A percentile compares a stretch with the other conserved stretches of the same genome.
Conservation (phyloP, 1,284 basidiomycete species). For the Austroboletus olivaceoglutinosus region DNA sequence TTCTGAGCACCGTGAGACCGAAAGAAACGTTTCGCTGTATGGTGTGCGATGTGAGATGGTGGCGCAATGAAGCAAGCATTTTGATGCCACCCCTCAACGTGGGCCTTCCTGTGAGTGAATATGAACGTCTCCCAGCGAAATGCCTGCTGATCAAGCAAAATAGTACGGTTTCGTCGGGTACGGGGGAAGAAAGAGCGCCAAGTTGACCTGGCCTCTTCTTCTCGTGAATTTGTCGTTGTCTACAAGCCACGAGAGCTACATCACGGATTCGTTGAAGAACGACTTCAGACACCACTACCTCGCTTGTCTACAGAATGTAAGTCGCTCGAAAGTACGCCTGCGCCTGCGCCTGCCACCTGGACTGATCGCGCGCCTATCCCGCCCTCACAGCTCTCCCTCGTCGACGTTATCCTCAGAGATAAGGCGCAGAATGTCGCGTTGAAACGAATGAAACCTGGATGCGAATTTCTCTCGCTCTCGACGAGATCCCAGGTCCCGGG, state of each 20-base stretch:
- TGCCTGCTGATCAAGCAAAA: neutral
- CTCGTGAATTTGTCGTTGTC: neutral
- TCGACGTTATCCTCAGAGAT: no score
- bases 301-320: neutral
- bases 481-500: neutral
- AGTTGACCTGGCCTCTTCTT: neutral
- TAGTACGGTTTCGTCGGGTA: neutral
- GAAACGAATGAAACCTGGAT: neutral
- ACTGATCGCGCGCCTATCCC: no score
- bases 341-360: no score
- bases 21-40: no score
- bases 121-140: no score
- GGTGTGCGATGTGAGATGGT: no score
- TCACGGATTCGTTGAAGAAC: neutral
- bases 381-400: no score
- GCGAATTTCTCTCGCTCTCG: neutral
- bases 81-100: no score
- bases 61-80: no score
- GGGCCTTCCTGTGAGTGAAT: no score
- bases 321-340: no score
- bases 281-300: neutral
- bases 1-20: no score
- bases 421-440: neutral
- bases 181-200: neutral
- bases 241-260: neutral